Evolutionary conservation across 768 basidiomycete species (phyloP).

Genomic region (Rhizopogon roseolus): DNA sequence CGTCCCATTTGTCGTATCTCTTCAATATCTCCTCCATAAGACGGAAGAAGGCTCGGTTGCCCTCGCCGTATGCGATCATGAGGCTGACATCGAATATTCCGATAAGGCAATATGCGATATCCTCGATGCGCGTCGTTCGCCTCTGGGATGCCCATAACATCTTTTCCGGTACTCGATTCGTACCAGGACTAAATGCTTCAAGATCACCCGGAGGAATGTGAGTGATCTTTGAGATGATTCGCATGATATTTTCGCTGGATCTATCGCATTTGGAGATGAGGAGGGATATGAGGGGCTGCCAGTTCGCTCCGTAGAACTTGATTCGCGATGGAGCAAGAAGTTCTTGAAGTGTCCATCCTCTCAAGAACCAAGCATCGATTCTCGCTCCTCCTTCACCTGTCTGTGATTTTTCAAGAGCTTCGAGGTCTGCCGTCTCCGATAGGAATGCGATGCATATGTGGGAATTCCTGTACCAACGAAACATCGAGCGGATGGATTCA

Average conservation of each 20-base stretch:
- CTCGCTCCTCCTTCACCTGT: too few relatives aligned
- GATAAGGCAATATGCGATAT: constrained; percentile 13
- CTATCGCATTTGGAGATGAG: constrained; percentile 2
- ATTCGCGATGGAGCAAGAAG: constrained; percentile 11
- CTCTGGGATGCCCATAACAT: constrained; percentile 14
- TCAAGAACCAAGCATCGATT: constrained; percentile 10
- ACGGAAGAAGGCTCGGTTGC: constrained; percentile 12
- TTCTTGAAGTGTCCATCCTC: constrained; percentile 13
- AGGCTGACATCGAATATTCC: constrained; percentile 13
- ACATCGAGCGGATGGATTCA: constrained; percentile 18
- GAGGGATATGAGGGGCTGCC: constrained; percentile 8
- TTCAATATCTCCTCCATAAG: constrained; percentile 7
- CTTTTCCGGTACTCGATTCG: constrained; percentile 4
- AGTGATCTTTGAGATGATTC: constrained; percentile 1
- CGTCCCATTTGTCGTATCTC: constrained; percentile 8
- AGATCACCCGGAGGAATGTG: constrained; percentile 4
- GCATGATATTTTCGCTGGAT: not conserved
- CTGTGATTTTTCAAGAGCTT: not conserved
- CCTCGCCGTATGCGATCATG: constrained; percentile 14
- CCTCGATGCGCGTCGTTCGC: constrained; percentile 15
- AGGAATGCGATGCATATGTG: constrained; percentile 11
- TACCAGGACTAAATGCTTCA: constrained; percentile 2
- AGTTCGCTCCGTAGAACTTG: constrained; percentile 12
- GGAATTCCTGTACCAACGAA: constrained; percentile 13
- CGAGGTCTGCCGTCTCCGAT: not conserved